Evolutionary conservation across 768 basidiomycete genomes (phyloP).

Genomic region (Leccinum fibrillosum): DNA sequence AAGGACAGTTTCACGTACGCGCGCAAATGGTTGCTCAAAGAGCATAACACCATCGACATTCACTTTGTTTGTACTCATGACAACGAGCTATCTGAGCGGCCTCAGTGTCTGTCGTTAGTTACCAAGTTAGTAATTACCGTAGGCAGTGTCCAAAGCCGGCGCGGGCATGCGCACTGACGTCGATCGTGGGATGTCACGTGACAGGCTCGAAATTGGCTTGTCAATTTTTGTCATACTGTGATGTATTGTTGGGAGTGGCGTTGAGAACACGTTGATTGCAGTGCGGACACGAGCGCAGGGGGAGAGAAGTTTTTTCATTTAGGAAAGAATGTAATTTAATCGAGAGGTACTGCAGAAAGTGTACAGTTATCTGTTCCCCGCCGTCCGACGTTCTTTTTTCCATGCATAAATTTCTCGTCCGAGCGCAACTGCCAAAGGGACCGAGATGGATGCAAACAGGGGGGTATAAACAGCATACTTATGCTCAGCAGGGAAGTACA

Average conservation of each 20-base stretch:
- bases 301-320: constrained; percentile 9
- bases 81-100: constrained; percentile 1
- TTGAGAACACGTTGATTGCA: constrained; percentile 15
- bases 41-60: constrained; percentile 73
- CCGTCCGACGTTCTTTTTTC: constrained; percentile 32
- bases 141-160: background rate
- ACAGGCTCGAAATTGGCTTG: background rate
- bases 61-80: constrained; percentile 45
- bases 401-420: constrained; percentile 71
- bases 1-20: constrained; percentile 41
- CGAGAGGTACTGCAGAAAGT: background rate
- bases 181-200: constrained; percentile 26
- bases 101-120: constrained; percentile 9
- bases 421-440: constrained; percentile 75
- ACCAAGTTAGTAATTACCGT: background rate
- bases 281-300: constrained; percentile 9
- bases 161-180: constrained; percentile 6
- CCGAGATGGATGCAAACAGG: constrained; percentile 85
- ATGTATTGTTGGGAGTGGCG: background rate
- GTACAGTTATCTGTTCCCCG: constrained; percentile 13
- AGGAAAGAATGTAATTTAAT: constrained; percentile 6
- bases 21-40: constrained; percentile 81
- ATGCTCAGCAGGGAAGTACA: constrained; percentile 98
- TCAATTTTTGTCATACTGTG: background rate
- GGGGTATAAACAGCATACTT: constrained; percentile 97